Base-by-base conservation (phyloP, 352 stramenopile species). In the Globisporangium cystogenes region DNA sequence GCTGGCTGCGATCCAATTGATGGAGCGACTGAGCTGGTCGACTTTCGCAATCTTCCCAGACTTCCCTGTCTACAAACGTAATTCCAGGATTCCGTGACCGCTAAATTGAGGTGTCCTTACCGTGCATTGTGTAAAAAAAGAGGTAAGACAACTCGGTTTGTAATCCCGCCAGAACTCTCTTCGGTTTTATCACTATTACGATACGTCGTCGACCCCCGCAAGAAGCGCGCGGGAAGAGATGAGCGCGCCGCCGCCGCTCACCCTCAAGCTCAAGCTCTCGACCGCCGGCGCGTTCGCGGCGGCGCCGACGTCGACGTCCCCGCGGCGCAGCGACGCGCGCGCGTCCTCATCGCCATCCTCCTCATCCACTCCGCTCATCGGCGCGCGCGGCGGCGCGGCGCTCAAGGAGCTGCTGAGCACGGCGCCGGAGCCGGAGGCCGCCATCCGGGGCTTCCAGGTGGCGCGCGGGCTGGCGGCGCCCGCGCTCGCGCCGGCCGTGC, bases 331-430 rank as follows among this genome's bases (percentile, higher is more conserved):
- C 15, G 37, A 43, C n/a, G 37, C 31, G 31, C 31, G 31, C 31
- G 31, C 31, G 7, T 6, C 37, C 72, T n/a, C 46, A 29, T 7
- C 76, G 55, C n/a, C n/a, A n/a, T n/a, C n/a, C n/a, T n/a, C n/a
- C n/a, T n/a, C n/a, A n/a, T n/a, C n/a, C n/a, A n/a, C n/a, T n/a
- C 61, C 85, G 48, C 69, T 86, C 33, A 84, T 94, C 21, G 84
- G 84, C 27, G 81, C 79, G 8, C 74, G 71, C 27, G 84, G 84
- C 33, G 84, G 79, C 48, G 74, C 67, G n/a, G 75, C 77, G 44
- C 67, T 95, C 20, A 90, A 93, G 54, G 84, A 90, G 42, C 60
- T 95, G 31, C 67, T 95, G 37, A 89, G 77, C 44, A 95, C 82
- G 7, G 84, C 84, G 27, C 78, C 84, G 29, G 89, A 95, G 50